Percentiles rank a stretch among this genome's conserved stretches.
These are phyloP conservation scores for Phytophthora macrochlamydospora DNA, from an alignment of 352 stramenopile genomes.

Conservation along the genomic window DNA sequence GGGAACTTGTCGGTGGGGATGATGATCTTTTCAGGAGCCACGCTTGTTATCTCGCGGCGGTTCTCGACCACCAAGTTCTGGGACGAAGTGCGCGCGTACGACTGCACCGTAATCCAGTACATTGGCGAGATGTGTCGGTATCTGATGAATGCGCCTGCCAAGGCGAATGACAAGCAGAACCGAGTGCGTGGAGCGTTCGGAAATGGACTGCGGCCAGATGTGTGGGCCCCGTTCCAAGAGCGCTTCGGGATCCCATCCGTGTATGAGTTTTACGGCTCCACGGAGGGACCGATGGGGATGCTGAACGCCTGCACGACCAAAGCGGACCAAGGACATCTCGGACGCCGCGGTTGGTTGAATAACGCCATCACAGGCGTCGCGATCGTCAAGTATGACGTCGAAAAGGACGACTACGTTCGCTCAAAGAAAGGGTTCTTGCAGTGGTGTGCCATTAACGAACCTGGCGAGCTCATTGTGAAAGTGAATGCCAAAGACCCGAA, in stretches of 20 bases:
- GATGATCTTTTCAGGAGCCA: slow-evolving; percentile 78
- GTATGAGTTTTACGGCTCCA: slow-evolving; percentile 93
- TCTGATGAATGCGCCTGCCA: slow-evolving; percentile 62
- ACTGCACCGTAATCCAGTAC: slow-evolving; percentile 88
- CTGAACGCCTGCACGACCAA: slow-evolving; percentile 75
- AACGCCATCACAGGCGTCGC: slow-evolving; percentile 58
- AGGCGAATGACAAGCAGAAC: slow-evolving; percentile 65
- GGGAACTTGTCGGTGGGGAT: slow-evolving; percentile 83
- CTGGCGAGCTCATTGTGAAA: slow-evolving; percentile 79
- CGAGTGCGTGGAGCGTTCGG: slow-evolving; percentile 86
- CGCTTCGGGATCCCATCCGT: slow-evolving; percentile 87
- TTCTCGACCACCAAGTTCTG: slow-evolving; percentile 84
- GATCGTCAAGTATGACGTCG: slow-evolving; percentile 83
- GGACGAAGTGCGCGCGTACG: slow-evolving; percentile 68
- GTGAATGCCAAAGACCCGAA: slow-evolving; percentile 56
- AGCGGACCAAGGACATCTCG: slow-evolving; percentile 70
- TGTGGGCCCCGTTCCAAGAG: slow-evolving; percentile 88
- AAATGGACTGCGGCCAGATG: slow-evolving; percentile 90
- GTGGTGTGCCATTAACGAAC: slow-evolving; percentile 54
- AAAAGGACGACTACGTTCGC: slow-evolving; percentile 72
- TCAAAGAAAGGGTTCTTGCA: slow-evolving; percentile 58
- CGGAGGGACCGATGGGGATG: slow-evolving; percentile 86
- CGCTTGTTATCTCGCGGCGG: slow-evolving; percentile 73
- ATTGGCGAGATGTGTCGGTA: slow-evolving; percentile 93
- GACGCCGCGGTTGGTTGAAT: slow-evolving; percentile 59